Conservation (phyloP, 2,329 filamentous ascomycete genomes). For the Orbilia oligospora region DNA sequence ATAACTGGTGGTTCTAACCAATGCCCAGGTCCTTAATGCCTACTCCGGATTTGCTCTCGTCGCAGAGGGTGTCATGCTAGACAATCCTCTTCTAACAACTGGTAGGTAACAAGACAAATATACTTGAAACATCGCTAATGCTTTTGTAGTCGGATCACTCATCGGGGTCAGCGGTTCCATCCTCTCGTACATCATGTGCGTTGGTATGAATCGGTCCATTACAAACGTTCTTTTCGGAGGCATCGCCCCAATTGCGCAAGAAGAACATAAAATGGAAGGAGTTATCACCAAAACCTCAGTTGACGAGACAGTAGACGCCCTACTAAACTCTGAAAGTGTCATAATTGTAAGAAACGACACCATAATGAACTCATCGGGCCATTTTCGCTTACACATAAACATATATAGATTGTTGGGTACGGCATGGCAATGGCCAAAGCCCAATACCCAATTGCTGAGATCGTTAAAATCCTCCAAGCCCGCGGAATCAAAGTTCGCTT, state of each 20-base stretch:
- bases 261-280: constrained; percentile 83
- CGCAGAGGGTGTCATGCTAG: constrained; percentile 91
- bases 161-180: constrained; percentile 92
- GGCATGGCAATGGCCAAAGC: constrained; percentile 96
- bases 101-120: constrained; percentile 1
- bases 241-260: constrained; percentile 75
- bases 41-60: constrained; percentile 93
- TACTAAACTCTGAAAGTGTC: constrained; percentile 83
- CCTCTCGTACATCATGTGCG: constrained; percentile 87
- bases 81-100: constrained; percentile 86
- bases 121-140: neutral
- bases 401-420: constrained; percentile 78
- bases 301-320: constrained; percentile 83
- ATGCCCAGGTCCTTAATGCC: constrained; percentile 78
- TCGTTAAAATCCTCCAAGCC: constrained; percentile 79
- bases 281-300: constrained; percentile 82
- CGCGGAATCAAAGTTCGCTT: constrained; percentile 87
- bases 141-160: constrained; percentile 78
- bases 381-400: constrained; percentile 11
- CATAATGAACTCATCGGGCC: neutral
- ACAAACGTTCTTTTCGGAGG: constrained; percentile 91
- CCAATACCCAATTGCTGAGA: constrained; percentile 89
- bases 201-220: constrained; percentile 92
- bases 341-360: constrained; percentile 74
- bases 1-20: neutral